A percentile compares a stretch with the other conserved stretches of the same genome.
phyloP scores from a whole-genome alignment of 2,329 filamentous ascomycete species.

The Parastagonospora avenae region DNA sequence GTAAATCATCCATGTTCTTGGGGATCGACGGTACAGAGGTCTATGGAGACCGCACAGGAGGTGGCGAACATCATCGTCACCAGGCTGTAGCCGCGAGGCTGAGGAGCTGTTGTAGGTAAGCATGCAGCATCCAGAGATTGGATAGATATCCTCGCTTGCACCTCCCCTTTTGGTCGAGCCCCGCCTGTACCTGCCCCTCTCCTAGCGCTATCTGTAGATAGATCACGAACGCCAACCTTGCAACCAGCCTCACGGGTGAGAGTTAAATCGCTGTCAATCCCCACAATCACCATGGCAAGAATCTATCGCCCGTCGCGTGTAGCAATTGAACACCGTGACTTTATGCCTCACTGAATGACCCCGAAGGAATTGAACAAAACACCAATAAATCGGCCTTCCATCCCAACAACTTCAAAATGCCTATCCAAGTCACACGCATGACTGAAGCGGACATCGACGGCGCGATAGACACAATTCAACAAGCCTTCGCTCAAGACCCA shows the following conservation, averaged over 20 bases:
- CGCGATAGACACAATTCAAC: constrained; percentile 68
- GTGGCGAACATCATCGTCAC: no score
- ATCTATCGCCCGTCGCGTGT: neutral
- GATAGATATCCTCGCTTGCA: neutral
- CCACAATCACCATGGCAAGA: constrained; percentile 18
- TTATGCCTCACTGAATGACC: constrained; percentile 2
- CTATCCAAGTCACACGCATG: constrained; percentile 62
- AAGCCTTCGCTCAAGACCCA: constrained; percentile 69
- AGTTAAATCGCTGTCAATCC: constrained; percentile 5
- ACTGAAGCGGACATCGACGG: constrained; percentile 65
- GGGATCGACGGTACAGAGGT: no score
- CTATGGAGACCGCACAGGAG: no score
- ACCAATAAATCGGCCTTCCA: neutral
- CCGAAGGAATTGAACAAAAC: neutral
- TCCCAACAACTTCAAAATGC: constrained; percentile 31
- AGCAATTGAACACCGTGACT: neutral
- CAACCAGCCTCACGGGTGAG: constrained; percentile 5
- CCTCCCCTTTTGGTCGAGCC: constrained; percentile 1
- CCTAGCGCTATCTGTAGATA: neutral
- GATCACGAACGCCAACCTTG: neutral
- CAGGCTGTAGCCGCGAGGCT: neutral
- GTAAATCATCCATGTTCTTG: no score
- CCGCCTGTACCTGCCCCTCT: constrained; percentile 1
- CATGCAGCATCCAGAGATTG: no score
- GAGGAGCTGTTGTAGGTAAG: no score